Base-by-base conservation (phyloP, 2,329 filamentous ascomycete genomes). In the Colletotrichum cereale region DNA sequence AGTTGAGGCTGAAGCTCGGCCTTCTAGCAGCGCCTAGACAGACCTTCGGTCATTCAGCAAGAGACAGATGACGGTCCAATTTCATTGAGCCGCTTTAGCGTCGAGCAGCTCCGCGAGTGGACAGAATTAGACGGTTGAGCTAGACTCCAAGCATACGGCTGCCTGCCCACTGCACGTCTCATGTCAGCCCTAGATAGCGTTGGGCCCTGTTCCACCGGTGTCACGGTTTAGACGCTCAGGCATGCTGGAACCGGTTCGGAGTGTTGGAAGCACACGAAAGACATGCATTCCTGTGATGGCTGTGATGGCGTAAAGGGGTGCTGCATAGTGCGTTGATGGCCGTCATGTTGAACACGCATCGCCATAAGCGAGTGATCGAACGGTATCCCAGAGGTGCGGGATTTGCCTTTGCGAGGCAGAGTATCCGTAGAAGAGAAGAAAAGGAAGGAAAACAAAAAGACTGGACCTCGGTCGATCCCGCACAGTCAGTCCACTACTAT, bases 1-100 rank as follows among this genome's bases (percentile, higher is more conserved):
- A 60, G 31, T 60, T 18, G 56, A 60, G 56, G 56, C 38, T 44
- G 56, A 44, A 60, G 56, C 56, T 44, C 14, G 34, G 16, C n/a
- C 11, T 8, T 48, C 47, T 26, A 57, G 53, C 2, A 24, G 21
- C 16, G n/a, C n/a, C n/a, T n/a, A n/a, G n/a, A n/a, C 26, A 53
- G 50, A 29, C 50, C 50, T 12, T 53, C 18, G 16, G 1, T 38
- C 56, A 44, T 31, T 44, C 2, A 2, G 31, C 18, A 38, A 56
- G 21, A 12, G 21, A 31, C 21, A 0, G 12, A 38, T 48, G 58
- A 50, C 10, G 44, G 11, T 21, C 14, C 31, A 12, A 38, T 14
- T 36, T 36, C 29, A 48, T 38, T 38, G 29, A 36, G 42, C 12
- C 16, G 10, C 40, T 48, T 18, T 48, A 47, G 56, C 10, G 18